Base-by-base conservation (phyloP, 2,329 filamentous ascomycete genomes). In the Pyrenochaeta sp. region DNA sequence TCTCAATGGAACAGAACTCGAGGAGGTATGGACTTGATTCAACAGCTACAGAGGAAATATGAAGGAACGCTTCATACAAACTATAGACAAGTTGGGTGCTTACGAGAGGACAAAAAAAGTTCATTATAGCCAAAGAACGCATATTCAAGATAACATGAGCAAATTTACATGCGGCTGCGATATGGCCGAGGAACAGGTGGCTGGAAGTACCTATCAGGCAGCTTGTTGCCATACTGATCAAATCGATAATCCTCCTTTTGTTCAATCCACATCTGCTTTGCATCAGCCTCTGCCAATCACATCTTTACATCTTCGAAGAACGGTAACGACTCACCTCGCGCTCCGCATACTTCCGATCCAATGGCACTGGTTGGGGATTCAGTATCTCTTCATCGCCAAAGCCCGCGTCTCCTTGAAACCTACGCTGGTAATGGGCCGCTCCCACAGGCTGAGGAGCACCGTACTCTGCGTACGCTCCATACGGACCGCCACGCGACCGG, bases 341-440 rank as follows among this genome's bases (percentile, higher is more conserved):
- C 45, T 72, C 66, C 32, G 60, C 32, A 44, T 68, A 67, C 36
- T 66, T 64, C 40, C 53, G 50, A 46, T 65, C 62, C 45, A 68
- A 61, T 11, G 71, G 70, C 50, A 74, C 72, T 70, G 67, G 67
- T 69, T 75, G 72, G 15, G 71, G 72, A 63, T 75, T 73, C 64
- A 71, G 65, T 51, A 75, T 62, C 58, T 67, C 60, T 61, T 72
- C 63, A 56, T 75, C 72, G 42, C 72, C 72, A 62, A 75, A 75
- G 36, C 72, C 72, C n/a, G 65, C 58, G 54, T 75, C 72, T 54
- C 72, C 72, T 48, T 58, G 48, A 48, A 67, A 71, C 66, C 68
- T 69, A 69, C 69, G 69, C 56, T 67, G 56, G 54, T 72, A 72
- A 42, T 69, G 53, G 36, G 68, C 64, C 15, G 69, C 65, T 36